These are phyloP conservation scores for Blastobotrys chiropterorum DNA, from an alignment of 805 yeast species.

Conservation along the genomic window DNA sequence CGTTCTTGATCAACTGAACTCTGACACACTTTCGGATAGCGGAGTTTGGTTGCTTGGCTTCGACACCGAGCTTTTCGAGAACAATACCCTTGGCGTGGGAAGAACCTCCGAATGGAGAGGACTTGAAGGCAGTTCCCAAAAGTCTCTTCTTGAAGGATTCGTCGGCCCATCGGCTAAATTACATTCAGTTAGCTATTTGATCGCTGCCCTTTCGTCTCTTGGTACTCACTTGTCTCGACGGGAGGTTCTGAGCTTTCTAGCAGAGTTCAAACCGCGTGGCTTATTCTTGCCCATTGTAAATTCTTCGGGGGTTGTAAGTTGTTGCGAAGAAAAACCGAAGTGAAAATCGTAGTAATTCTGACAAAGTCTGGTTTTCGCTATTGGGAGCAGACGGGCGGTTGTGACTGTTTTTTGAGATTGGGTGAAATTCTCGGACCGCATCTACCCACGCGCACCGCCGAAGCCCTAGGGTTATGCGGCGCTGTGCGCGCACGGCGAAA, in stretches of 20 bases:
- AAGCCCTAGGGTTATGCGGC: too few relatives aligned
- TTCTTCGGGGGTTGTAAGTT: too few relatives aligned
- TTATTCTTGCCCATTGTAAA: slow-evolving; percentile 32
- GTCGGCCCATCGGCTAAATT: slow-evolving; percentile 96
- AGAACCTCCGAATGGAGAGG: slow-evolving; percentile 99
- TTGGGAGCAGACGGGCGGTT: neutral
- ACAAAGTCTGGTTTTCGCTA: too few relatives aligned
- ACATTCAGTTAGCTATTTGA: slow-evolving; percentile 18
- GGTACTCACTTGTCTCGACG: slow-evolving; percentile 85
- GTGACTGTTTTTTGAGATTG: neutral
- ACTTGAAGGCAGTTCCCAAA: slow-evolving; percentile 99
- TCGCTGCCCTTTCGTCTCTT: neutral
- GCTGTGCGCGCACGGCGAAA: too few relatives aligned
- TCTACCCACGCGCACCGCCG: too few relatives aligned
- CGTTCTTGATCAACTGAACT: slow-evolving; percentile 99
- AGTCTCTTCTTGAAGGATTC: slow-evolving; percentile 96
- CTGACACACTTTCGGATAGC: slow-evolving; percentile 99
- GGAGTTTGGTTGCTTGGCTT: slow-evolving; percentile 99
- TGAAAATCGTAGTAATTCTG: too few relatives aligned
- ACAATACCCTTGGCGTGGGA: slow-evolving; percentile 99
- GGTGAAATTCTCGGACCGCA: neutral
- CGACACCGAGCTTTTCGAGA: slow-evolving; percentile 98
- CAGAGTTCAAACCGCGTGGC: slow-evolving; percentile 99
- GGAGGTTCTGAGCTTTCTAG: slow-evolving; percentile 99
- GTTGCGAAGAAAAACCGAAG: too few relatives aligned